phyloP scores from a whole-genome alignment of 805 yeast species.

The Grigorovia yakushimaensis region DNA sequence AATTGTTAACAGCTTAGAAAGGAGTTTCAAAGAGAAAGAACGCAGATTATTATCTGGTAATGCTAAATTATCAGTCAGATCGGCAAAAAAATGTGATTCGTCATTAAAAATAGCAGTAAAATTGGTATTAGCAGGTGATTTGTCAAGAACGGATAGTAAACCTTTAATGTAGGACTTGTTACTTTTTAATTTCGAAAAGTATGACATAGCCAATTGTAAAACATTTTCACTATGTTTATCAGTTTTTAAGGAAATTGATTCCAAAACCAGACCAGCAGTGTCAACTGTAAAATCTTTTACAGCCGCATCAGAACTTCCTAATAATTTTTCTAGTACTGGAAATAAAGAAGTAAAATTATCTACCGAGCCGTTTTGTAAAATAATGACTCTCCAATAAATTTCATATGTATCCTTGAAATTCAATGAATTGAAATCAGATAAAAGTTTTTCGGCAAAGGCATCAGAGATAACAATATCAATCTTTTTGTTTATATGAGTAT shows the following conservation, averaged over 20 bases:
- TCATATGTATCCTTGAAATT: conserved; percentile 24
- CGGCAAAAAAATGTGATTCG: neutral
- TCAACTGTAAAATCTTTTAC: conserved; percentile 31
- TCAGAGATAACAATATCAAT: conserved; percentile 25
- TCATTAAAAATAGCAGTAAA: neutral
- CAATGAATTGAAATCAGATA: conserved; percentile 2
- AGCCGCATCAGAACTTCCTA: neutral
- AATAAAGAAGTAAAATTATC: conserved; percentile 12
- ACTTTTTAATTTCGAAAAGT: conserved; percentile 22
- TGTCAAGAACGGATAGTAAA: conserved; percentile 14
- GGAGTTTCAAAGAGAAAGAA: conserved; percentile 39
- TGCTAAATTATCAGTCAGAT: conserved; percentile 31
- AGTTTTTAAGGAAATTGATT: conserved; percentile 24
- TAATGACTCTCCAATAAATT: conserved; percentile 42
- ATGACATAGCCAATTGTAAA: conserved; percentile 11
- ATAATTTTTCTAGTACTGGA: conserved; percentile 2
- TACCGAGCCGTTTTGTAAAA: conserved; percentile 15
- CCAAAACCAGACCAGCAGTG: conserved; percentile 33
- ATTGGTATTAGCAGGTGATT: no score
- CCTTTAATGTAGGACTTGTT: conserved; percentile 35
- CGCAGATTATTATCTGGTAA: conserved; percentile 45
- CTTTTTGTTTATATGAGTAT: conserved; percentile 25
- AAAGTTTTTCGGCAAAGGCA: conserved; percentile 10
- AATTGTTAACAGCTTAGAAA: conserved; percentile 24
- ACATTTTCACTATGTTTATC: conserved; percentile 12